Percentiles rank a stretch among this genome's conserved stretches.
Conservation (phyloP, 2,329 filamentous ascomycete genomes). For the Aspergillus calidoustus region DNA sequence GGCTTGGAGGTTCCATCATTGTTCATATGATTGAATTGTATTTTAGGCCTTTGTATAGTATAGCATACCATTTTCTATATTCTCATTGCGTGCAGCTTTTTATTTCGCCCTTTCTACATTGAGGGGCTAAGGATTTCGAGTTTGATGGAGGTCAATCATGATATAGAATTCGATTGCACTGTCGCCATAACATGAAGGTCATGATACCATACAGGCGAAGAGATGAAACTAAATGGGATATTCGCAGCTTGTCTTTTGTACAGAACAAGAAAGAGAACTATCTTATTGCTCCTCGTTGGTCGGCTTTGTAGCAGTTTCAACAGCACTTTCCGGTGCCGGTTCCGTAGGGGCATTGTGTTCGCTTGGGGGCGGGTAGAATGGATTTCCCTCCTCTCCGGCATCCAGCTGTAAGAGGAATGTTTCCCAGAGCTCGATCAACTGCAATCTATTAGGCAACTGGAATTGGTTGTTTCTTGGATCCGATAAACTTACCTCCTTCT, state of each 20-base stretch:
- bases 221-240: conserved; percentile 6
- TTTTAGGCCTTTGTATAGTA: conserved; percentile 22
- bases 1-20: conserved; percentile 1
- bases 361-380: conserved; percentile 46
- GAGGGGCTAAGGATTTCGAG: neutral
- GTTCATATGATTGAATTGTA: conserved; percentile 20
- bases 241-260: conserved; percentile 24
- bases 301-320: conserved; percentile 17
- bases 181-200: conserved; percentile 20
- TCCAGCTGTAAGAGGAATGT: conserved; percentile 97
- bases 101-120: neutral
- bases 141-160: neutral
- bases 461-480: neutral
- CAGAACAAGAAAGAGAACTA: conserved; percentile 16
- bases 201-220: conserved; percentile 19
- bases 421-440: conserved; percentile 92
- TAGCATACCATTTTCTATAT: conserved; percentile 13
- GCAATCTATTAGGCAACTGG: conserved; percentile 33
- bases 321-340: conserved; percentile 20
- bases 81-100: neutral
- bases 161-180: conserved; percentile 20
- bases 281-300: conserved; percentile 26
- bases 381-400: conserved; percentile 78
- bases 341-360: conserved; percentile 26
- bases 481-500: conserved; percentile 80